These are phyloP conservation scores for Urochloa ruziziensis DNA, from an alignment of 176 grass and related monocot genomes.

Conservation along the genomic window DNA sequence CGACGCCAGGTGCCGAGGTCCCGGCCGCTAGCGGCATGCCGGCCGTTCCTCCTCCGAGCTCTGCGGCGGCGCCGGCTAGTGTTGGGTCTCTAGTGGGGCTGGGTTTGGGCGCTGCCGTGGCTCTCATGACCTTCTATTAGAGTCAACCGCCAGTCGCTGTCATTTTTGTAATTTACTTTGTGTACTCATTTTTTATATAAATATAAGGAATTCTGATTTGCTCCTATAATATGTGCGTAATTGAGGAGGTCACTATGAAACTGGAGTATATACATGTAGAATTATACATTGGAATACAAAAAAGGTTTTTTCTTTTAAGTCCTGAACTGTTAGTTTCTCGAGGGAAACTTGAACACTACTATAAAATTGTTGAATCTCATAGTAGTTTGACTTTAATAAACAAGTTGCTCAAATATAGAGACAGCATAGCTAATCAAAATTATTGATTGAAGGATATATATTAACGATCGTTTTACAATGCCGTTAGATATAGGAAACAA, in stretches of 20 bases:
- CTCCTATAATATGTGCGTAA: no score
- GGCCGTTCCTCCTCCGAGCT: not conserved
- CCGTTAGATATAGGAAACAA: not conserved
- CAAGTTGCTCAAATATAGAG: not conserved
- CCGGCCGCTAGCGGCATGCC: no score
- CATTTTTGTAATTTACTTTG: not conserved
- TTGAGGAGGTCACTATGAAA: no score
- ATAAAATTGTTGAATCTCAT: no score
- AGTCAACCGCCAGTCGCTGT: not conserved
- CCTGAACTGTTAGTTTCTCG: no score
- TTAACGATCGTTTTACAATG: not conserved
- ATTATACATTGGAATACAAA: no score
- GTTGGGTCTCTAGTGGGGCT: not conserved
- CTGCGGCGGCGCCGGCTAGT: not conserved
- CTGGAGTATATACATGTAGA: no score
- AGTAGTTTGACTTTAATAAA: no score
- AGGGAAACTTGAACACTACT: no score
- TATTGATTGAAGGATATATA: not conserved
- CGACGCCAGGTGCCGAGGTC: not conserved
- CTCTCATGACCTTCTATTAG: slow-evolving; percentile 11
- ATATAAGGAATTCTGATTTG: no score
- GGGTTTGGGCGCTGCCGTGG: not conserved
- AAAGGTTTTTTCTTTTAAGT: no score
- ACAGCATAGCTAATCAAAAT: not conserved
- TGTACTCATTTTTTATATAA: no score